phyloP scores from a whole-genome alignment of 441 rosid species.

The Macaranga tanarius region DNA sequence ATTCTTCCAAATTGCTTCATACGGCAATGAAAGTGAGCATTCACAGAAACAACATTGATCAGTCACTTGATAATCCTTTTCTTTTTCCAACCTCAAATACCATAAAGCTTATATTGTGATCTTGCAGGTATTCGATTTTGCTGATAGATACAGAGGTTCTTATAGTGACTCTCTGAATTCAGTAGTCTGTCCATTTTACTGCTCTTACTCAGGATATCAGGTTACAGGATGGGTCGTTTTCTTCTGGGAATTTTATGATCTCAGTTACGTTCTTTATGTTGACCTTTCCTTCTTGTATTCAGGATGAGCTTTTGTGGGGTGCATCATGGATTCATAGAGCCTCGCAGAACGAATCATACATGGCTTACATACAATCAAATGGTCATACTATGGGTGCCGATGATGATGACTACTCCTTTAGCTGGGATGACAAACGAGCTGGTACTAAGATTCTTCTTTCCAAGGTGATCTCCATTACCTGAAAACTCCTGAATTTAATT shows the following conservation, averaged over 20 bases:
- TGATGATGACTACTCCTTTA: slow-evolving; percentile 60
- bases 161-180: slow-evolving; percentile 62
- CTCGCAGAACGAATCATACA: slow-evolving; percentile 50
- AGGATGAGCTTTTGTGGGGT: slow-evolving; percentile 95
- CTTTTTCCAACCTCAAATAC: not conserved
- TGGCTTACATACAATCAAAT: slow-evolving; percentile 57
- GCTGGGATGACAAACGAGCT: slow-evolving; percentile 83
- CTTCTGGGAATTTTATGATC: not conserved
- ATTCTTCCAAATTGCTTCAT: slow-evolving; percentile 51
- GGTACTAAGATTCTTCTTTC: slow-evolving; percentile 78
- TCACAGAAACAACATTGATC: not conserved
- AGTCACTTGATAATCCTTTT: not conserved
- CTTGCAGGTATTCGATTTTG: slow-evolving; percentile 56
- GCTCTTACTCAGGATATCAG: slow-evolving; percentile 71
- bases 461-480: slow-evolving; percentile 36
- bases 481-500: not conserved
- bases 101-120: not conserved
- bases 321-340: slow-evolving; percentile 95
- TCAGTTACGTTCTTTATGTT: not conserved
- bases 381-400: slow-evolving; percentile 64
- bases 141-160: slow-evolving; percentile 63
- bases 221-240: slow-evolving; percentile 24
- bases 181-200: slow-evolving; percentile 73
- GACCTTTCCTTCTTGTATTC: not conserved
- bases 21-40: slow-evolving; percentile 46